Base-by-base conservation (phyloP, 1,284 basidiomycete species). In the Puccinia novopanici region DNA sequence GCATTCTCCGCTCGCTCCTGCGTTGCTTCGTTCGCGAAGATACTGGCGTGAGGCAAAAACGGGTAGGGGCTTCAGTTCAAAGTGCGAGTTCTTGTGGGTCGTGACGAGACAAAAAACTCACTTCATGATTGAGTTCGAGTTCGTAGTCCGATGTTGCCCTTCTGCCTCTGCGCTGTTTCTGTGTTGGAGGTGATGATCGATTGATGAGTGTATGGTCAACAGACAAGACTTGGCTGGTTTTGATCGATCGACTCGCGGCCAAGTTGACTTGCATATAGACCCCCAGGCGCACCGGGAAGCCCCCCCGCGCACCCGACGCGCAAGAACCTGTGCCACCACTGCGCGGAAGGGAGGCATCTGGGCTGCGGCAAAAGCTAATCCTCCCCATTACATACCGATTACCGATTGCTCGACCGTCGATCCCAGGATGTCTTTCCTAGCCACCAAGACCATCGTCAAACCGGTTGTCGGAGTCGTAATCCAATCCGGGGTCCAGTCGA, bases 1-100 rank as follows among this genome's bases (percentile, higher is more conserved):
- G 96, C 86, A 89, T 95, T 96, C 88, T 98, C 95, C n/a, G 94
- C 94, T 85, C 94, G 93, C 88, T 98, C 95, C 87, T 98, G 94
- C 30, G 94, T 95, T 52, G 95, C 95, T 92, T 96, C 81, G 19
- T 75, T 45, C 19, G 77, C 50, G 40, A 81, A 81, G 70, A 82
- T 79, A 68, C 78, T 80, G 34, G 34, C 34, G 34, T 34, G 1
- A 34, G 34, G 34, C 34, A 34, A 34, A 34, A 34, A 34, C 34
- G 34, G 34, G 34, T 4, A 34, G 34, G 34, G 34, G 34, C 4
- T 34, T 59, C 2, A 59, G 55, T 59, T 59, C 5, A 59, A 27
- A 27, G 4, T 30, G 10, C 22, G 13, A 40, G 22, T 42, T 65
- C 34, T 10, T 40, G 17, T 63, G 15, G 59, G 15, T 0, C 9